A percentile compares a stretch with the other conserved stretches of the same genome.
Evolutionary conservation across 2,329 filamentous ascomycete genomes (phyloP).

Genomic region (Sarocladium oryzae): DNA sequence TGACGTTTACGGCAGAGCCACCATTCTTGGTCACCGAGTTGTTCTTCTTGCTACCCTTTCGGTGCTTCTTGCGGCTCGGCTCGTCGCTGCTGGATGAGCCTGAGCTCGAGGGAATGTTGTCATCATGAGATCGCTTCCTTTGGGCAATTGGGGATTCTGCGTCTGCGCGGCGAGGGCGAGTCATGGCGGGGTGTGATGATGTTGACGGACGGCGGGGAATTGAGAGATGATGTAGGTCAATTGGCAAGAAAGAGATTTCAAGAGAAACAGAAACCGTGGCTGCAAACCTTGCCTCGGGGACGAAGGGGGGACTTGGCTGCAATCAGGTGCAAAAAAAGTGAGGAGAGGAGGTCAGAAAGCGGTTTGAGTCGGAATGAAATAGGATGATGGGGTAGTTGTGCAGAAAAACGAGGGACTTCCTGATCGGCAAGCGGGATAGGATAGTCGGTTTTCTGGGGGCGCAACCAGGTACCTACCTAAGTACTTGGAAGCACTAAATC

Average conservation of each 20-base stretch:
- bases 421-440: neutral
- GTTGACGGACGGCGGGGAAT: neutral
- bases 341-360: neutral
- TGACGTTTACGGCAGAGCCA: conserved; percentile 14
- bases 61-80: conserved; percentile 20
- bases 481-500: no score
- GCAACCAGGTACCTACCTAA: no score
- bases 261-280: neutral
- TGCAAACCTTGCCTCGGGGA: no score
- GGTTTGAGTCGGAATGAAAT: conserved; percentile 1
- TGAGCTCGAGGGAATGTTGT: conserved; percentile 20
- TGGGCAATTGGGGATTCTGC: conserved; percentile 10
- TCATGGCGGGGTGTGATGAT: conserved; percentile 18
- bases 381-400: neutral
- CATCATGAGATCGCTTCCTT: conserved; percentile 23
- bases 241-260: neutral
- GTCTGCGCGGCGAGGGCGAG: conserved; percentile 14
- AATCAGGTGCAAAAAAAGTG: neutral
- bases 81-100: conserved; percentile 24
- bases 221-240: neutral
- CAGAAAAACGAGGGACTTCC: conserved; percentile 8
- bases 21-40: conserved; percentile 14
- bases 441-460: no score
- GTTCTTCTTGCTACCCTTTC: conserved; percentile 19
- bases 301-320: no score